Percentiles rank a stretch among this genome's conserved stretches.
Conservation (phyloP, 306 rosid genomes). For the Benincasa hispida region DNA sequence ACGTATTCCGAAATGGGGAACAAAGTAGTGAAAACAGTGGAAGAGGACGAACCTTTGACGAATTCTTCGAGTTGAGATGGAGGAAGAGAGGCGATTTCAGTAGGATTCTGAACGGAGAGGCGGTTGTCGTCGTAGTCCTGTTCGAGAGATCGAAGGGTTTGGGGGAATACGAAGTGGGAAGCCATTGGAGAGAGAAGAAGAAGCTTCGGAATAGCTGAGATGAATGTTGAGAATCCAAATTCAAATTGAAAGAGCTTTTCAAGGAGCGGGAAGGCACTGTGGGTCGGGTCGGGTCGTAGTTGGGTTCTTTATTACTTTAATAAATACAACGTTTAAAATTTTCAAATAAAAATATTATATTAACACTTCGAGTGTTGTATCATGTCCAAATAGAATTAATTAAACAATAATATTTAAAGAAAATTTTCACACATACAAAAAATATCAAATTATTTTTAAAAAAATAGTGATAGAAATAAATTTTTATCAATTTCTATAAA, state of each 20-base stretch:
- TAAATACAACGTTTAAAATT: too few species aligned
- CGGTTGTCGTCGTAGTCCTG: slow-evolving; percentile 42
- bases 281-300: not conserved
- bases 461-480: too few species aligned
- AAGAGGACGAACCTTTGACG: slow-evolving; percentile 53
- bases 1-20: not conserved
- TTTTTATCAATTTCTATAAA: too few species aligned
- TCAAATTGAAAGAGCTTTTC: not conserved
- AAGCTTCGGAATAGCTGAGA: not conserved
- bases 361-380: too few species aligned
- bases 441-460: too few species aligned
- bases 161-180: slow-evolving; percentile 66
- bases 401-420: too few species aligned
- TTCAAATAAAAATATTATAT: too few species aligned
- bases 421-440: too few species aligned
- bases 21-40: not conserved
- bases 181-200: slow-evolving; percentile 40
- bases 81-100: slow-evolving; percentile 33
- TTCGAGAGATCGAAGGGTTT: slow-evolving; percentile 46
- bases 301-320: too few species aligned
- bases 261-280: not conserved
- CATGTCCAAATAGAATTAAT: too few species aligned
- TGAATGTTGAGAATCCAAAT: not conserved
- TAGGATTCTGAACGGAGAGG: slow-evolving; percentile 36
- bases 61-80: slow-evolving; percentile 71